Evolutionary conservation across 1,284 basidiomycete genomes (phyloP), one percentile per base, ranked within the genome.

Genomic region (Ustilago nuda): DNA sequence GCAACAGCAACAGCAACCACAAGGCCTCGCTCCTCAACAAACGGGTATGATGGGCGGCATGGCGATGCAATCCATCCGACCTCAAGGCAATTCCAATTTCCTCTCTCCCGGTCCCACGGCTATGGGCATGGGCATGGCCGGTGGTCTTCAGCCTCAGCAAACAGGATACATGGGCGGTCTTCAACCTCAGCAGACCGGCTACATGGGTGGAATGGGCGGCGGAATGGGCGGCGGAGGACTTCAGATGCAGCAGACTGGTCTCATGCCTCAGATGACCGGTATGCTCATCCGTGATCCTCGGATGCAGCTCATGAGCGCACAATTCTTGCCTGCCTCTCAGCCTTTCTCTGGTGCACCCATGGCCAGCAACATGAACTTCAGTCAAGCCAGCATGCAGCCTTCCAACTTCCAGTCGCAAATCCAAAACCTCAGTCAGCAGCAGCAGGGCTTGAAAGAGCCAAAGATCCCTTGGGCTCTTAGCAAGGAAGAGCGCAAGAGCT

Each of bases 401-500:
- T 79, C 81, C 56, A 83, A 79, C 57, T 85, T 85, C 60, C 84
- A 85, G 61, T 72, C 74, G 17, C 73, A 75, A 32, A 81, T 85
- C 45, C 84, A 85, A 59, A 79, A 73, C 32, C 74, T 83, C 35
- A 75, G 78, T 32, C 91, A 93, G 86, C 87, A 91, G 60, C 89
- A 91, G 66, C 89, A 91, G 7, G 91, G 92, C 0, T 90, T 90
- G 39, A 87, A 90, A 2, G 88, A 91, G 15, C 93, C 93, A 27
- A 91, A 91, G 81, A 89, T 98, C 30, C 91, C 94, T 0, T 99
- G 97, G 96, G 90, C 91, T 0, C 88, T 98, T 64, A 91, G 91
- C 23, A 93, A 93, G 85, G 91, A 92, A 43, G 96, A 99, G 88
- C 95, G 95, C 89, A 98, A 98, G 89, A 92, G 92, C 81, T 99